Evolutionary conservation across 1,284 basidiomycete species (phyloP), one percentile per base, ranked within the genome.

Genomic region (Thelephora terrestris): DNA sequence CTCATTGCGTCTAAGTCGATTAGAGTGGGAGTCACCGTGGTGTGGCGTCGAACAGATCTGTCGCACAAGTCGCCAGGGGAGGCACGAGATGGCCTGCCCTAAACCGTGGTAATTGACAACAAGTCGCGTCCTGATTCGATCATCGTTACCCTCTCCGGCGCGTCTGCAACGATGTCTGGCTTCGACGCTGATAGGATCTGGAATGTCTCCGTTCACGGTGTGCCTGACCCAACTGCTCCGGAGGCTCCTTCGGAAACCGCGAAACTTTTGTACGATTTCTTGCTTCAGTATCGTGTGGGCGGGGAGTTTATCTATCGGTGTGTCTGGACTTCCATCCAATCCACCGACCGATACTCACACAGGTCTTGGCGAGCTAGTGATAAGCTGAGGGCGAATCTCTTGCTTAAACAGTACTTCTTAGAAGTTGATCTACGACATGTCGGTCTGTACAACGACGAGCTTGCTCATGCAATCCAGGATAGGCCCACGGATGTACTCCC

Each of bases 381-480:
- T 62, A 87, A 89, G 53, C 73, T 99, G 39, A 79, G 94, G 18
- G 89, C 84, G 43, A 96, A 94, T 59, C 67, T 98, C 35, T 75
- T 99, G 14, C 69, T 96, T 51, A 94, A 93, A 64, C 90, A 94
- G 56, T 84, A 94, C 60, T 78, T 92, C 17, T 77, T 99, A 20
- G 94, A 99, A 60, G 85, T 99, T 18, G 91, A 96, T 64, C 76
- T 99, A 55, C 79, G 85, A 44, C 92, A 99, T 67, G 68, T 99
- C 42, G 81, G 85, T 54, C 74, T 95, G 20, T 99, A 86, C 74
- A 93, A 94, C 60, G 91, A 96, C 58, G 90, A 95, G 61, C 74
- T 99, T 17, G 92, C 92, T 1, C 91, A 95, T 63, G 79, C 81
- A 23, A 82, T 98, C 48, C 89, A 96, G 59, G 89, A 94, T 56